Evolutionary conservation across 345 rosid genomes (phyloP).

Genomic region (Excoecaria cochinchinensis): DNA sequence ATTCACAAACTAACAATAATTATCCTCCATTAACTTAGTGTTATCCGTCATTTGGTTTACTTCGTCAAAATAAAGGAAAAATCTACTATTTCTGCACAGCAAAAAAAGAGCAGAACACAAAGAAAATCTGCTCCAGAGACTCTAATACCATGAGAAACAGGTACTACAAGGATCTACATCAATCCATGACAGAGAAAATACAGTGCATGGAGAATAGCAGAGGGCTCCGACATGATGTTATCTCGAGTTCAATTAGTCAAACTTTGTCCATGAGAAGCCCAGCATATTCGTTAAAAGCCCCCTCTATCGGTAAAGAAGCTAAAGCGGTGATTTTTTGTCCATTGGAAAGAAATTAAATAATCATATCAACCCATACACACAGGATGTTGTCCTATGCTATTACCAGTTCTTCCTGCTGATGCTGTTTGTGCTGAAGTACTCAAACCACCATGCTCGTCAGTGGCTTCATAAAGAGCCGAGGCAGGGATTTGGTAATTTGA

Average conservation of each 20-base stretch:
- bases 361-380: not conserved
- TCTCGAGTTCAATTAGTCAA: not conserved
- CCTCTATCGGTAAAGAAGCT: not conserved
- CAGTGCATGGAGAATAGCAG: not conserved
- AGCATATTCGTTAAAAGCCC: not conserved
- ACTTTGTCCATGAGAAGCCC: not conserved
- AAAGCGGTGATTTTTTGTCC: not conserved
- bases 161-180: not conserved
- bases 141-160: not conserved
- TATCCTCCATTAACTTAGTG: not conserved
- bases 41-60: not conserved
- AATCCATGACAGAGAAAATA: not conserved
- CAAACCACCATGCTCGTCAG: constrained; percentile 49
- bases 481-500: constrained; percentile 81
- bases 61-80: not conserved
- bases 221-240: not conserved
- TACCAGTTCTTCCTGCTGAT: constrained; percentile 51
- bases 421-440: constrained; percentile 29
- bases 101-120: not conserved
- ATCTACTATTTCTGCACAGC: not conserved
- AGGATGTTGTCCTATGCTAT: constrained; percentile 24
- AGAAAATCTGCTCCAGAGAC: not conserved
- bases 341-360: not conserved
- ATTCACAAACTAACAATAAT: not conserved
- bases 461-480: constrained; percentile 72